Evolutionary conservation across 768 basidiomycete species (phyloP), one percentile per base, ranked within the genome.

Genomic region (Leucosporidium yakuticum): DNA sequence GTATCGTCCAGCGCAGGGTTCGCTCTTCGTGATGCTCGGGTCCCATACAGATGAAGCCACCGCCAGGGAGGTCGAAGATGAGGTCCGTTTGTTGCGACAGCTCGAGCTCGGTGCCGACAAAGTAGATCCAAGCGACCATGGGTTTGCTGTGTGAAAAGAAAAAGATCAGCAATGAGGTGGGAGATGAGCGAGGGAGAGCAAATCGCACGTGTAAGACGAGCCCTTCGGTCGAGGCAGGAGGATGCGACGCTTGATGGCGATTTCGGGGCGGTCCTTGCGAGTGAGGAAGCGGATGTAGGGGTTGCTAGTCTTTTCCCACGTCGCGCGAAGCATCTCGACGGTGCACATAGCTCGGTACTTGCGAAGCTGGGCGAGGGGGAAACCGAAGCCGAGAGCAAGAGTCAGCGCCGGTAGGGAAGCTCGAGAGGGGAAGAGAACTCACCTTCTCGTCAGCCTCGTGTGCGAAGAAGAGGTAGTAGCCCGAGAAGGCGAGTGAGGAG

Each of bases 11-110:
- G 73, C 83, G 83, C 62, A 90, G 82, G 64, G 97, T 82, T 20
- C 96, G 84, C 77, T 98, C 95, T 79, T 96, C 95, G 73, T 99
- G 96, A 78, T 97, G 93, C 75, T 91, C 88, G 3, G 96, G 96
- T 8, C 84, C 85, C 93, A 98, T 96, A 29, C 91, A 89, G 60
- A 98, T 87, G 78, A 97, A 99, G 0, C 96, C 96, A 9, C 96
- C 96, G 7, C 96, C 96, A 20, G 96, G 95, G 65, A 90, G 86
- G 76, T 98, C 96, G 32, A 97, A 81, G 49, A 97, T 87, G 29
- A 98, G 81, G 74, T 98, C 91, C 15, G 85, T 88, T 20, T 85
- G 81, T 54, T 83, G 81, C 32, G 82, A 81, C 49, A 95, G 81
- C 68, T 88, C 84, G 31, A 80, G 79, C 67, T 86, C 85, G 14